These are phyloP conservation scores for Trypethelium eluteriae DNA, from an alignment of 495 filamentous ascomycete genomes.

Conservation along the genomic window DNA sequence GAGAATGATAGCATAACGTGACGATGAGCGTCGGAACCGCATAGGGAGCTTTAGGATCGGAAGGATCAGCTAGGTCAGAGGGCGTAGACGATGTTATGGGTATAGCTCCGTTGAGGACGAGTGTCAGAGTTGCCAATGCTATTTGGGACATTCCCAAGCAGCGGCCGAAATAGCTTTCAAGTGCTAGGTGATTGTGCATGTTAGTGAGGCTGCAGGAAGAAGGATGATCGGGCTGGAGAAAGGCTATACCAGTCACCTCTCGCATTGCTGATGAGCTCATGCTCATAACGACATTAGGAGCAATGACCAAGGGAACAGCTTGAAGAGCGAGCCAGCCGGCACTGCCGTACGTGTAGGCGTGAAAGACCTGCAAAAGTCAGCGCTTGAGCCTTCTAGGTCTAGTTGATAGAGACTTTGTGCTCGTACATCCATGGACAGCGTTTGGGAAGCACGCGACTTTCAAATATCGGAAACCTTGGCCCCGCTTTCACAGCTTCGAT, in stretches of 20 bases:
- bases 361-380: constrained; percentile 47
- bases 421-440: too few relatives aligned
- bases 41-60: constrained; percentile 58
- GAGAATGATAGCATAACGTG: constrained; percentile 56
- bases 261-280: background rate
- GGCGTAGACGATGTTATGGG: constrained; percentile 49
- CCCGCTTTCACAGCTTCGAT: too few relatives aligned
- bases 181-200: constrained; percentile 32
- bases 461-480: too few relatives aligned
- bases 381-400: background rate
- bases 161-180: constrained; percentile 71
- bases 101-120: constrained; percentile 68
- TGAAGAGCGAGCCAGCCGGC: constrained; percentile 27
- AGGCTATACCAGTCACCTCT: constrained; percentile 4
- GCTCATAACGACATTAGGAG: constrained; percentile 21
- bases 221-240: background rate
- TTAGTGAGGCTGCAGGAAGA: background rate
- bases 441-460: too few relatives aligned
- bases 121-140: constrained; percentile 53
- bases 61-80: constrained; percentile 38
- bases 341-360: constrained; percentile 50
- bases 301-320: constrained; percentile 23
- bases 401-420: too few relatives aligned
- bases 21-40: constrained; percentile 59
- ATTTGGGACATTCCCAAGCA: constrained; percentile 60